Conservation (phyloP, 1,284 basidiomycete species). For the Blastosporella zonata region DNA sequence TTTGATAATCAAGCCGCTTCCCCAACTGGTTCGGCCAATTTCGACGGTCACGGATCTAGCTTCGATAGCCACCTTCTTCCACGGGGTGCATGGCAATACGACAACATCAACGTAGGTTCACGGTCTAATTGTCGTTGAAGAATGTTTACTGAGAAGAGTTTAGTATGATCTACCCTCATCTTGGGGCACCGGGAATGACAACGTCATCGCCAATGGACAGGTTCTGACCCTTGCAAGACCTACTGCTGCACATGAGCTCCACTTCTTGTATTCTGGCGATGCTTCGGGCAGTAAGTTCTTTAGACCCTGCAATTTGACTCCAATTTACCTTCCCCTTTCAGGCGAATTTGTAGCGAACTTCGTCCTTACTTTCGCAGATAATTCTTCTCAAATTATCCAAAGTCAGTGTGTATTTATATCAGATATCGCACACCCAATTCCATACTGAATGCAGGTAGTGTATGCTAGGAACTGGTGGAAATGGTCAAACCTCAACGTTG, state of each 20-base stretch:
- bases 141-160: no score
- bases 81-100: slow-evolving; percentile 30
- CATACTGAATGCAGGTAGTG: no score
- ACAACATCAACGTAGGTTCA: slow-evolving; percentile 33
- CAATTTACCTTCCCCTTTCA: slow-evolving; percentile 4
- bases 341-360: slow-evolving; percentile 34
- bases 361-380: slow-evolving; percentile 32
- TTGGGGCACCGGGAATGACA: slow-evolving; percentile 39
- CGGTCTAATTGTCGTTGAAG: not conserved
- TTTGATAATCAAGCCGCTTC: slow-evolving; percentile 44
- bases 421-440: no score
- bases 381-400: slow-evolving; percentile 29
- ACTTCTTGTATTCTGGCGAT: slow-evolving; percentile 42
- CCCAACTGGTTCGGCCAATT: slow-evolving; percentile 34
- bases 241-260: slow-evolving; percentile 37
- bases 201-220: slow-evolving; percentile 38
- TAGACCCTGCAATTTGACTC: not conserved
- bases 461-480: slow-evolving; percentile 39
- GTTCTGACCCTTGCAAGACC: slow-evolving; percentile 29
- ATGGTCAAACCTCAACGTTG: slow-evolving; percentile 33
- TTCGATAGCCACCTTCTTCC: slow-evolving; percentile 37
- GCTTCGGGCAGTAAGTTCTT: slow-evolving; percentile 23
- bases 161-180: slow-evolving; percentile 38
- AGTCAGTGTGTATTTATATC: no score
- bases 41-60: slow-evolving; percentile 34